Conservation (phyloP, 78 protist genomes). For the Chrysochromulina tobinii region DNA sequence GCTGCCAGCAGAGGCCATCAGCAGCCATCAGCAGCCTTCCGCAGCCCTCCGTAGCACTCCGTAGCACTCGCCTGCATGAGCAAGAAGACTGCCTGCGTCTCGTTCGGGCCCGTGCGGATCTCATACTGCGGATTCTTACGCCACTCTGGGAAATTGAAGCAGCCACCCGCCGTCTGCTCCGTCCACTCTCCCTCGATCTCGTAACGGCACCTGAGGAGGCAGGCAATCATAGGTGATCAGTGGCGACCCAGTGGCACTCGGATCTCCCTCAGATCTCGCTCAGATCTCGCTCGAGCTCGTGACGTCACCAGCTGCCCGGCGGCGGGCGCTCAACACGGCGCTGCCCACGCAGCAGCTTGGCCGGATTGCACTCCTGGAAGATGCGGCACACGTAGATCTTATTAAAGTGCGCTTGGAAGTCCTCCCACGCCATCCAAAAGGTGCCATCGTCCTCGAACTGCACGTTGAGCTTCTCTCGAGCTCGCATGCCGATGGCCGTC, state of each 20-base stretch:
- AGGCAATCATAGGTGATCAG: too few species aligned
- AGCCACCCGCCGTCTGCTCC: neutral
- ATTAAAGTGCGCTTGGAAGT: neutral
- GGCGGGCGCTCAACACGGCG: too few species aligned
- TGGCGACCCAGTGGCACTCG: too few species aligned
- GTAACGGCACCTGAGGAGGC: neutral
- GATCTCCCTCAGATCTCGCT: too few species aligned
- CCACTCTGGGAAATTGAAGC: conserved; percentile 16
- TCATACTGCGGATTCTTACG: neutral
- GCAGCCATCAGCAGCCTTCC: too few species aligned
- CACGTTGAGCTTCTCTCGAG: neutral
- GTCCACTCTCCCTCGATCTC: neutral
- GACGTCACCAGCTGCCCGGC: too few species aligned
- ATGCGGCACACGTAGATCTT: conserved; percentile 8
- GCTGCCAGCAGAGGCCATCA: too few species aligned
- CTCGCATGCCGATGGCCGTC: neutral
- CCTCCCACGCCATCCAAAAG: neutral
- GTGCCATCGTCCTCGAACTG: neutral
- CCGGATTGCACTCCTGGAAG: neutral
- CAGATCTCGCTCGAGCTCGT: too few species aligned
- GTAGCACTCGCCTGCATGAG: neutral
- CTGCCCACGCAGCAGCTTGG: too few species aligned
- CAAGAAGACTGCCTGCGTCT: neutral
- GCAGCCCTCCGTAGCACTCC: too few species aligned
- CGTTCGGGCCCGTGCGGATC: neutral